Conservation (phyloP, 1,284 basidiomycete species). For the Malassezia psittaci region DNA sequence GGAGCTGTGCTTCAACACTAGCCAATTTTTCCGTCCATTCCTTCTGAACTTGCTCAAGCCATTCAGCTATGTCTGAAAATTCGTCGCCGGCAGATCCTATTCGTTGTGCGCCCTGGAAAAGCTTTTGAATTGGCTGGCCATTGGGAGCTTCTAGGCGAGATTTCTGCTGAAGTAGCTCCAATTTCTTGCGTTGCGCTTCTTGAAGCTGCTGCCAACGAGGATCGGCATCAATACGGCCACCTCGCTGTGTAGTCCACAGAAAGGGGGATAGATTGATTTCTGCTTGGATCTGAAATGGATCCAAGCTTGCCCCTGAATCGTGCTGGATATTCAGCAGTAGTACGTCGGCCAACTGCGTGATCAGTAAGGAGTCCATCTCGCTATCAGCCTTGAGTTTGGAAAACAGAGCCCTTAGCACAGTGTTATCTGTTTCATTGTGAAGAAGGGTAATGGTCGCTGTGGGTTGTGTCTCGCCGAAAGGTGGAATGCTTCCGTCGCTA, state of each 20-base stretch:
- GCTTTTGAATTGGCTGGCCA: not conserved
- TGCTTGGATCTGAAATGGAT: constrained; percentile 8
- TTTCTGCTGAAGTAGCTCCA: not conserved
- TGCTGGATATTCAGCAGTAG: constrained; percentile 4
- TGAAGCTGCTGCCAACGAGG: not conserved
- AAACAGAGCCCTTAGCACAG: constrained; percentile 5
- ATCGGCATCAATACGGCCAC: constrained; percentile 4
- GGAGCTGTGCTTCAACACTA: not conserved
- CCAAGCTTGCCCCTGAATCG: not conserved
- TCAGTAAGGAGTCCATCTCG: constrained; percentile 11
- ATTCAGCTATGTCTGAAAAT: not conserved
- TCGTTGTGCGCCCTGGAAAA: not conserved
- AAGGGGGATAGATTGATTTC: constrained; percentile 7
- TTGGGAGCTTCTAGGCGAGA: not conserved
- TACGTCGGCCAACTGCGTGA: constrained; percentile 12
- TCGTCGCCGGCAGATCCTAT: not conserved
- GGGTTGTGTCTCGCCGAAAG: constrained; percentile 3
- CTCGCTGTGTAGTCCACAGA: constrained; percentile 6
- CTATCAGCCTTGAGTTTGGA: not conserved
- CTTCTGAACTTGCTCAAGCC: not conserved
- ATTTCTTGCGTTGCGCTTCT: not conserved
- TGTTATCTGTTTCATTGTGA: constrained; percentile 4
- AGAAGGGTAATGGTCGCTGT: constrained; percentile 7
- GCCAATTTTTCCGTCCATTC: not conserved
- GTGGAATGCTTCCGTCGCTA: not conserved